Conservation (phyloP, 306 rosid genomes). For the Hippophae gyantsensis region DNA sequence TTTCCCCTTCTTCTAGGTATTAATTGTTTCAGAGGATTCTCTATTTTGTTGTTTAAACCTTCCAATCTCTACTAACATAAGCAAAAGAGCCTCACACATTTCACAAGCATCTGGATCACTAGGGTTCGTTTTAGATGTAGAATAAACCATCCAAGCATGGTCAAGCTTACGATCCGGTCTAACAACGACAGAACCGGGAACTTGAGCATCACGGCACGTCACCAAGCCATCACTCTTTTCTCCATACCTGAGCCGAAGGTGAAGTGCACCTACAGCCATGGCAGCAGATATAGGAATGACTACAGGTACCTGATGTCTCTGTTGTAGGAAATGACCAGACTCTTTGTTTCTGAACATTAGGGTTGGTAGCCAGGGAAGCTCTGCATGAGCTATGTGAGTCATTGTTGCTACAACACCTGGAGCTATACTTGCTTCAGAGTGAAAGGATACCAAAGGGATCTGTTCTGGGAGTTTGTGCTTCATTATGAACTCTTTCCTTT, state of each 20-base stretch:
- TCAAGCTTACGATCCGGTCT: conserved; percentile 62
- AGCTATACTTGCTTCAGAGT: conserved; percentile 57
- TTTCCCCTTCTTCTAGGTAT: not conserved
- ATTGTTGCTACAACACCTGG: conserved; percentile 66
- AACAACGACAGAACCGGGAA: conserved; percentile 72
- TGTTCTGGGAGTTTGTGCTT: conserved; percentile 54
- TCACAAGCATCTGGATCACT: conserved; percentile 54
- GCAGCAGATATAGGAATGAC: conserved; percentile 67
- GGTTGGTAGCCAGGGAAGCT: conserved; percentile 54
- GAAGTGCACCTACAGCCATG: conserved; percentile 72
- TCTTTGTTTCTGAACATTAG: conserved; percentile 22
- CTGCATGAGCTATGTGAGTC: conserved; percentile 77
- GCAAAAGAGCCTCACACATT: conserved; percentile 72
- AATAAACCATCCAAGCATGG: conserved; percentile 90
- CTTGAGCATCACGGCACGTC: conserved; percentile 65
- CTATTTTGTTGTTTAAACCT: conserved; percentile 17
- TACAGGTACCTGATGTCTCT: conserved; percentile 48
- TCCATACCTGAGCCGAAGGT: conserved; percentile 61
- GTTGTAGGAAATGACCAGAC: conserved; percentile 21
- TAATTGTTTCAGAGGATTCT: not conserved
- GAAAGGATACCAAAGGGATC: conserved; percentile 61
- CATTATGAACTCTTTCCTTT: conserved; percentile 60
- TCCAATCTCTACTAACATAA: conserved; percentile 67
- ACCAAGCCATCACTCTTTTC: conserved; percentile 75
- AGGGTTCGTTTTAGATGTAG: conserved; percentile 42